These are phyloP conservation scores for Cladosporium sp. DNA, from an alignment of 2,329 filamentous ascomycete species.

Conservation along the genomic window DNA sequence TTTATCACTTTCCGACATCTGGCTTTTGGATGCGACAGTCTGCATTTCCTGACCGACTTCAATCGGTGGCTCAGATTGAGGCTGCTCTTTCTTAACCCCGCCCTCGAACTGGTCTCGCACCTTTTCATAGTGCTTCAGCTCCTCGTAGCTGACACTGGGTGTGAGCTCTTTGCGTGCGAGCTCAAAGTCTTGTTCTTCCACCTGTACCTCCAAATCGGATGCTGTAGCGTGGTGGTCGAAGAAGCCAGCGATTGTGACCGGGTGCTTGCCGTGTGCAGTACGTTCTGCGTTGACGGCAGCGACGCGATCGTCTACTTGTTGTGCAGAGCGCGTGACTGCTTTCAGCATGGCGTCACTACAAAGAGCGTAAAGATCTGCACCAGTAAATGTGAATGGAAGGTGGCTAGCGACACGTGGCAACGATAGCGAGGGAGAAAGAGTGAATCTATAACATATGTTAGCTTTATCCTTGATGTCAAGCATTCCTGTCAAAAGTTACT, in stretches of 20 bases:
- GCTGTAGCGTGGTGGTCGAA: conserved; percentile 87
- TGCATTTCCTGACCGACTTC: neutral
- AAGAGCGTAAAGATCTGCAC: conserved; percentile 93
- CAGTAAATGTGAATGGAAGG: conserved; percentile 93
- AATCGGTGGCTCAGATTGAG: conserved; percentile 20
- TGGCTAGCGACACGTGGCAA: conserved; percentile 68
- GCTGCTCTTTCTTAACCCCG: conserved; percentile 42
- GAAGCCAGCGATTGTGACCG: conserved; percentile 82
- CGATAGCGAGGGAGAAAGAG: conserved; percentile 73
- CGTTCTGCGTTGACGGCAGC: conserved; percentile 57
- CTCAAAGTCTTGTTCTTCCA: conserved; percentile 83
- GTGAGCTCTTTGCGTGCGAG: conserved; percentile 79
- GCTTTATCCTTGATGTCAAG: neutral
- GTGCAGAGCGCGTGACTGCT: conserved; percentile 86
- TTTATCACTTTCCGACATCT: conserved; percentile 1
- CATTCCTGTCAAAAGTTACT: conserved; percentile 33
- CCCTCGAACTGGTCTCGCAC: conserved; percentile 83
- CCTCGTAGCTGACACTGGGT: conserved; percentile 88
- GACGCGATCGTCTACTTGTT: conserved; percentile 79
- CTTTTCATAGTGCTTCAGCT: conserved; percentile 83
- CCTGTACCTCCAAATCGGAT: conserved; percentile 80
- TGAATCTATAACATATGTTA: conserved; percentile 59
- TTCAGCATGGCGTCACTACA: conserved; percentile 99
- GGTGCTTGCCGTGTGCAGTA: conserved; percentile 21
- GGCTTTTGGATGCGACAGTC: neutral